Evolutionary conservation across 495 filamentous ascomycete species (phyloP).

Genomic region (Umbilicaria muhlenbergii): DNA sequence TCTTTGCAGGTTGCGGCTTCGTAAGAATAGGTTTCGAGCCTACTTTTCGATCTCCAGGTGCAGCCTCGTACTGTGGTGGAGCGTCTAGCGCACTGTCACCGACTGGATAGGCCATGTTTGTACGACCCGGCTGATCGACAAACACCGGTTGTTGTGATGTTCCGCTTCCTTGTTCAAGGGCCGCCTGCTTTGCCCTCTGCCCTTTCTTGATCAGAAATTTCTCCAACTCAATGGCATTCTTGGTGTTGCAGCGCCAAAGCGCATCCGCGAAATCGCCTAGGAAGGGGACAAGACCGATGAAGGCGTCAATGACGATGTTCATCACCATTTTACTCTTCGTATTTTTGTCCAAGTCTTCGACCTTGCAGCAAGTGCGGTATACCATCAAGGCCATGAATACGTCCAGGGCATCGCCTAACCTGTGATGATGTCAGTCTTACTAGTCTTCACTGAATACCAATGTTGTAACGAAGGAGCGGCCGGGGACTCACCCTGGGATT

Average conservation of each 20-base stretch:
- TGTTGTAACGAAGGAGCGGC: not conserved
- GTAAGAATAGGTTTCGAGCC: conserved; percentile 3
- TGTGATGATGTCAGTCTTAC: conserved; percentile 15
- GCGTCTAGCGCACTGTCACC: conserved; percentile 15
- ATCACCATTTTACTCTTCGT: conserved; percentile 52
- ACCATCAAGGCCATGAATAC: conserved; percentile 53
- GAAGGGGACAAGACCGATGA: conserved; percentile 71
- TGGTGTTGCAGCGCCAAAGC: conserved; percentile 52
- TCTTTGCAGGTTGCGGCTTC: conserved; percentile 14
- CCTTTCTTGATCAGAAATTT: conserved; percentile 47
- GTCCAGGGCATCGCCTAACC: conserved; percentile 65
- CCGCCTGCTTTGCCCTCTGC: conserved; percentile 25
- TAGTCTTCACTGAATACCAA: not conserved
- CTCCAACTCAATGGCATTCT: conserved; percentile 64
- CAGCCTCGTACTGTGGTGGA: conserved; percentile 19
- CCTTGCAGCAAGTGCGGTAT: conserved; percentile 42
- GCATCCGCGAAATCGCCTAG: conserved; percentile 72
- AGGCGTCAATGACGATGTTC: conserved; percentile 64
- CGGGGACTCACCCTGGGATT: conserved; percentile 50
- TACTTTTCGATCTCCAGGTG: not conserved
- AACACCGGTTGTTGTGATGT: conserved; percentile 1
- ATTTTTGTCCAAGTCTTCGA: conserved; percentile 55
- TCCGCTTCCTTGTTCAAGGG: not conserved
- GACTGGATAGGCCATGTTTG: conserved; percentile 27
- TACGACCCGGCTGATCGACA: conserved; percentile 21